Base-by-base conservation (phyloP, 2,329 filamentous ascomycete species). In the Fusarium sp. region DNA sequence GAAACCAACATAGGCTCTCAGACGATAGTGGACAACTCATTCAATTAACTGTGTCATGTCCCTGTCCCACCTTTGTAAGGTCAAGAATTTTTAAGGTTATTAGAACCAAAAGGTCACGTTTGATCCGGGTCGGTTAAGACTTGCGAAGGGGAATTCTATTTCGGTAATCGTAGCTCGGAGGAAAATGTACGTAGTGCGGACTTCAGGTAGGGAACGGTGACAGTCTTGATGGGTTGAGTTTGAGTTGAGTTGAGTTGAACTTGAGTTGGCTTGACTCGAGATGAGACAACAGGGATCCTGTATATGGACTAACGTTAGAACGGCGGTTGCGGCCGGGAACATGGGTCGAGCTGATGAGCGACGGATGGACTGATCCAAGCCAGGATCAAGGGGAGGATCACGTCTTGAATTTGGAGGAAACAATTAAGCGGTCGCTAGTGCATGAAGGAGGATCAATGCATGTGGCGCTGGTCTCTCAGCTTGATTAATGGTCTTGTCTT, bases 311-410 rank as follows among this genome's bases (percentile, higher is more conserved):
- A 38, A 38, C 34, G 47, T 55, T 55, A 40, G 40, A 27, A 32
- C 11, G 38, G 44, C 63, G 42, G 45, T 43, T 44, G 47, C 16
- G 57, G 54, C 54, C 38, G 47, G 63, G 55, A 69, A 52, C 64
- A 72, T 44, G 68, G 68, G 43, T 49, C 44, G 44, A 46, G 50
- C 50, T 42, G 32, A 22, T 38, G 27, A 42, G 55, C 38, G 57
- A 46, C 55, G 64, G 60, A 72, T 72, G 59, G 55, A 72, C 64
- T 71, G 68, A 72, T 72, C 55, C 34, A 56, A 72, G 56, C 64
- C 55, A 59, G 68, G 68, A 50, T 71, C 10, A 25, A n/a, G 20
- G n/a, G 40, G 20, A 47, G 53, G 45, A 46, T 50, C 54, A 24
- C 46, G 40, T 38, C 46, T 65, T 49, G 58, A 55, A 47, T 45